Base-by-base conservation (phyloP, 2,329 filamentous ascomycete species). In the Pezicula rhizophila region DNA sequence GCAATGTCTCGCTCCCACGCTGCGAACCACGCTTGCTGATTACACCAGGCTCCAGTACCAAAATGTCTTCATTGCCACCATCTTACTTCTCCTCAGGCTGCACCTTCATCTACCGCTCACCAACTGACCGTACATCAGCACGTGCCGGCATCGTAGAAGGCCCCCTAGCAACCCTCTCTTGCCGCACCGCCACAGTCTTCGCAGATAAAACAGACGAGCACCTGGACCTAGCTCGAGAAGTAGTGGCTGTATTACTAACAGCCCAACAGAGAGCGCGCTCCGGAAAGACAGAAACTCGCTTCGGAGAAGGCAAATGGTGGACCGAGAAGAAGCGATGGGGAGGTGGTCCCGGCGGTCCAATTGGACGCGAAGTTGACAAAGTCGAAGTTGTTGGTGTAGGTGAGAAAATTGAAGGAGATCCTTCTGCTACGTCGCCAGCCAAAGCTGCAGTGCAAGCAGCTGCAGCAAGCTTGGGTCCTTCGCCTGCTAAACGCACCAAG, bases 201-300 rank as follows among this genome's bases (percentile, higher is more conserved):
- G 57, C 72, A 33, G 65, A 66, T 7, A 72, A 71, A 43, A 66
- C 75, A 45, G 84, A 89, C 37, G 78, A 84, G 49, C 68, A 76
- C 26, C 69, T 82, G 37, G 85, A 85, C 59, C 70, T 85, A 18
- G 77, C 77, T 0, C 72, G 80, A 31, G 82, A 85, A 61, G 62
- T 84, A 0, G 68, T 82, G 25, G 78, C 80, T 3, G 75, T 78
- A 0, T 68, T 86, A 4, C 68, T 83, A 42, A 80, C 80, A 7
- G 82, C 82, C 0, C 82, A 86, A 60, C 80, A 84, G 53, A 77
- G 82, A 15, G 71, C 75, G 10, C 77, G 81, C 12, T 73, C 83
- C 54, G 77, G 77, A 28, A 76, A 72, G 49, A 64, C 64, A 0
- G 82, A 85, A 63, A 71, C 70, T 45, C 71, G 76, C 0, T 74